phyloP scores from a whole-genome alignment of 2,329 filamentous ascomycete species.

The Fusarium sp. region DNA sequence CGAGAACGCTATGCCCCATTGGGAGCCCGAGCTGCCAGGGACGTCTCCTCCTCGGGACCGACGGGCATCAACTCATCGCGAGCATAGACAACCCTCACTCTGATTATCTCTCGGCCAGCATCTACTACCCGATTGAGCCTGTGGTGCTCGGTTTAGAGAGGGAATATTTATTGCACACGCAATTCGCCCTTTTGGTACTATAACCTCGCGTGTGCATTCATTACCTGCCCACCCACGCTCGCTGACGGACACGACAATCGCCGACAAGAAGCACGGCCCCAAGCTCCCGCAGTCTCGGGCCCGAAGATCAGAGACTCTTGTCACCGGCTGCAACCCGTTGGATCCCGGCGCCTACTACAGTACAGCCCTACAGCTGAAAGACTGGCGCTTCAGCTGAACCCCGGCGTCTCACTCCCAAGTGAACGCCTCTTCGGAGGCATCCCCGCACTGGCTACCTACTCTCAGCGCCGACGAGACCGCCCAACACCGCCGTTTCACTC shows the following conservation, averaged over 20 bases:
- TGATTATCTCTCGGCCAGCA: constrained; percentile 16
- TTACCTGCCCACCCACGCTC: too few relatives aligned
- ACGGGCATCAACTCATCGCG: constrained; percentile 34
- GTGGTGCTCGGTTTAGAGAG: background rate
- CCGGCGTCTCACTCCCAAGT: constrained; percentile 5
- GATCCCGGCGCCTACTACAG: constrained; percentile 20
- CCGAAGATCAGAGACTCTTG: constrained; percentile 32
- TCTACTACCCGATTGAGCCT: constrained; percentile 14
- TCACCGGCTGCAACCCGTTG: constrained; percentile 22
- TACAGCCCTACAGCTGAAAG: constrained; percentile 15
- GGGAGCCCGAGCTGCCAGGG: constrained; percentile 20
- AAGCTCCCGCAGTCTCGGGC: constrained; percentile 24
- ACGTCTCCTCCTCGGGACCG: constrained; percentile 40
- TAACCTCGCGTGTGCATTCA: background rate
- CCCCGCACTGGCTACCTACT: too few relatives aligned
- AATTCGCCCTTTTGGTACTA: background rate
- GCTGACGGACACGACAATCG: background rate
- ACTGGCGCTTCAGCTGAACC: constrained; percentile 23
- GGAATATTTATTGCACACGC: background rate
- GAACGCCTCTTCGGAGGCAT: constrained; percentile 16
- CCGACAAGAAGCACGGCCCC: constrained; percentile 17
- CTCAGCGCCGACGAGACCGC: constrained; percentile 10
- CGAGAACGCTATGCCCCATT: constrained; percentile 35
- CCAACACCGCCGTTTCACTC: constrained; percentile 2
- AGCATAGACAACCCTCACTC: constrained; percentile 6